Base-by-base conservation (phyloP, 768 basidiomycete species). In the Brasilioporus rufonigricans region DNA sequence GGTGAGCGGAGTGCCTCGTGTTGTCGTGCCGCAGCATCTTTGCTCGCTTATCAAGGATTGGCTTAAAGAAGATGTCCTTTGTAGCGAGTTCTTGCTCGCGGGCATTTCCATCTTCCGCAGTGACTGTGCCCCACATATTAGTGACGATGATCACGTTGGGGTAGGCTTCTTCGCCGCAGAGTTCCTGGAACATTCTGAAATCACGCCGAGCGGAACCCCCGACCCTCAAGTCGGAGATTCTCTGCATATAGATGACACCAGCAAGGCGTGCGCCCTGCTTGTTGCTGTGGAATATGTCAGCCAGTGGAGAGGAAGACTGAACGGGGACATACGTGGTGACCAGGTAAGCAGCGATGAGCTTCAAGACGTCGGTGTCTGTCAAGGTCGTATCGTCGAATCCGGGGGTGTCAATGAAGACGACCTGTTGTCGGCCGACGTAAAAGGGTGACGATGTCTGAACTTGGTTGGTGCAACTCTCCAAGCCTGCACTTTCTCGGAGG, bases 321-420 rank as follows among this genome's bases (percentile, higher is more conserved):
- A 9, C 10, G 40, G 14, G 12, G n/a, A 29, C 69, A 9, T 64
- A 71, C 70, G 69, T 71, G 36, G 67, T 57, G 57, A 67, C 65
- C 3, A 71, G 55, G 61, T 71, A 71, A 18, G 44, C 76, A 54
- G 81, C 77, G 26, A 82, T 82, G 74, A 80, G 74, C 41, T 72
- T 75, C 36, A 83, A 59, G 27, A 83, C 73, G 33, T 80, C 80
- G 1, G 76, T 74, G 57, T 83, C 82, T 33, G 76, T 79, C 56
- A 73, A 63, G 27, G 49, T 61, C 4, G 82, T 79, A 56, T 84
- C 82, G 63, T 84, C 83, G 60, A 84, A 85, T 1, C 84, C 84
- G 8, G 84, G 84, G 0, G 84, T 85, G 56, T 86, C 84, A 49
- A 86, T 75, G 27, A 86, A 66, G 13, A 73, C 70, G 32, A 85